Evolutionary conservation across 164 flowering plant genomes (phyloP), one percentile per base, ranked within the genome.

Genomic region (Santalum album): DNA sequence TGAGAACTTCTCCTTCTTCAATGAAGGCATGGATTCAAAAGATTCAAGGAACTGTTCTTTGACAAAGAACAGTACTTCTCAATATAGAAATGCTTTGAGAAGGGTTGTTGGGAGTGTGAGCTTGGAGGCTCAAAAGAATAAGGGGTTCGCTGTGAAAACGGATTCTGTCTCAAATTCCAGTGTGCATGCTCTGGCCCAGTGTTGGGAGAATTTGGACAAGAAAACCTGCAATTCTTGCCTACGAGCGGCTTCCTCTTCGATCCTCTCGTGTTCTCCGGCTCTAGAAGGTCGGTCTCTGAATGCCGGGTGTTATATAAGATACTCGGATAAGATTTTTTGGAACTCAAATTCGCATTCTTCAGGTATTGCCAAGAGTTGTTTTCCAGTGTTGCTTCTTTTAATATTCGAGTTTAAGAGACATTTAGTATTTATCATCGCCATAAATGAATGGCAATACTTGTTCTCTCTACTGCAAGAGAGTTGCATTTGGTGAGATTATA

Each of bases 281-380:
- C 20, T 51, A 19, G 66, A 63, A 9, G 66, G 61, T 19, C 55
- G 66, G 24, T 57, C 66, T 25, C 55, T 63, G 34, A 21, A 38
- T 52, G 58, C 66, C 9, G 66, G 66, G 3, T 63, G 66, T 22
- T 63, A 49, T 19, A 43, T 63, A 36, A 56, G 66, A 51, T 63
- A 63, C 20, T 63, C 66, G 15, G 34, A 42, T 24, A 49, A 25
- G 25, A 12, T 39, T 56, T 63, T 63, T 38, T 56, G 58, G 49
- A 57, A 63, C 26, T 7, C 40, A 14, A 15, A 50, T 43, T 38
- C 4, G 16, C 16, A 43, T 50, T 55, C 61, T 56, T 19, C 56
- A 63, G 66, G 66, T 61, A 40, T 14, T 53, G 4, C 9, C 34
- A 3, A 29, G 9, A 29, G 34, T 29, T 29, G 34, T 29, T 29